Base-by-base conservation (phyloP, 1,284 basidiomycete species). In the Wolfiporia cocos region DNA sequence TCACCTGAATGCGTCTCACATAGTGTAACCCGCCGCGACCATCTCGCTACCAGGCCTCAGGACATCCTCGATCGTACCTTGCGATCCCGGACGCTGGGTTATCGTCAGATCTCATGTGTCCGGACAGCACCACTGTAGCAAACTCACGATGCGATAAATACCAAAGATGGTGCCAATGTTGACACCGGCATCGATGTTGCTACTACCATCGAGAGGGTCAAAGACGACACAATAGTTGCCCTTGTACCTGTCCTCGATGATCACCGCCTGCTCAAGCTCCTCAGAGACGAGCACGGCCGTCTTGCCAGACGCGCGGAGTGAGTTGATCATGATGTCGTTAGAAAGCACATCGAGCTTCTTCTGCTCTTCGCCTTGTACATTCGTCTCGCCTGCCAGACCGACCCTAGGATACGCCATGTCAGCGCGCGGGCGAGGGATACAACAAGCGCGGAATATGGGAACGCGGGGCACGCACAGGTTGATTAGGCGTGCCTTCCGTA, bases 141-240 rank as follows among this genome's bases (percentile, higher is more conserved):
- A n/a, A n/a, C 81, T 50, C 54, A 90, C 91, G 53, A 96, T 72
- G 58, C 83, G 81, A 73, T 99, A 99, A 57, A 99, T 87, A 46
- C 96, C 96, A 64, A 99, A 99, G 72, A 99, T 99, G 46, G 96
- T 99, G 34, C 96, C 96, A 61, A 99, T 96, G 70, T 99, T 99
- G 51, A 99, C 96, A 82, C 95, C 96, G 51, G 96, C 96, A 65
- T 99, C 96, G 67, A 99, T 99, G 72, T 99, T 99, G 69, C 89
- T 93, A 57, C 86, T 91, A 42, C 96, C 96, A 59, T 99, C 96
- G 42, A 99, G 80, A 31, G 96, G 96, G 68, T 99, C 96, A 58
- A 99, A 99, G 7, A 99, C 96, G 55, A 98, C 92, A 57, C 93
- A 97, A 71, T 93, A 94, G 62, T 79, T 86, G 49, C 93, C 93